Evolutionary conservation across 495 filamentous ascomycete genomes (phyloP), one percentile per base, ranked within the genome.

Genomic region (Xylaria flabelliformis): DNA sequence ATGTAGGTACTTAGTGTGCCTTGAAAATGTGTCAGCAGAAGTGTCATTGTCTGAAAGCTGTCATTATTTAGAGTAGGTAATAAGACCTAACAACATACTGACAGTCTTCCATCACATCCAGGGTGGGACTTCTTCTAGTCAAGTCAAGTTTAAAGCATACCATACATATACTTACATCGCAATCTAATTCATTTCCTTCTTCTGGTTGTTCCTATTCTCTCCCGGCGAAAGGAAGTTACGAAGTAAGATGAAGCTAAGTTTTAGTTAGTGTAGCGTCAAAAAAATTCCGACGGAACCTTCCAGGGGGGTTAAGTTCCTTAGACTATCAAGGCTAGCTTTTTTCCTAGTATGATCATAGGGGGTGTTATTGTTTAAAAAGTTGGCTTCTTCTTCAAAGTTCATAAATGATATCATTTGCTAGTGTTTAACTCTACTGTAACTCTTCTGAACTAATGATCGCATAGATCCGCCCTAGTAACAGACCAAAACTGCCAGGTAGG

Each of bases 21-120:
- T 32, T 56, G 29, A 56, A 56, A 3, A 56, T 56, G 21, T 9
- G 53, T 56, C 53, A 56, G 53, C 53, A 56, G 24, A 56, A 56
- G 29, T 29, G 53, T 32, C 53, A 53, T 26, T 53, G n/a, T n/a
- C n/a, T n/a, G n/a, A n/a, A n/a, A n/a, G n/a, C n/a, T n/a, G n/a
- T n/a, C n/a, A n/a, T n/a, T n/a, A n/a, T n/a, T n/a, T n/a, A n/a
- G n/a, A n/a, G n/a, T n/a, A n/a, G n/a, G n/a, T n/a, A n/a, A n/a
- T n/a, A n/a, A n/a, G n/a, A n/a, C n/a, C n/a, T n/a, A n/a, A n/a
- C n/a, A n/a, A n/a, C n/a, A n/a, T n/a, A n/a, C n/a, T n/a, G n/a
- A n/a, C n/a, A n/a, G n/a, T n/a, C n/a, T n/a, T n/a, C n/a, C n/a
- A n/a, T n/a, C n/a, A n/a, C n/a, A n/a, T n/a, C n/a, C n/a, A n/a